A percentile compares a stretch with the other conserved stretches of the same genome.
phyloP scores from a whole-genome alignment of 805 yeast species.

The Metschnikowia continentalis region DNA sequence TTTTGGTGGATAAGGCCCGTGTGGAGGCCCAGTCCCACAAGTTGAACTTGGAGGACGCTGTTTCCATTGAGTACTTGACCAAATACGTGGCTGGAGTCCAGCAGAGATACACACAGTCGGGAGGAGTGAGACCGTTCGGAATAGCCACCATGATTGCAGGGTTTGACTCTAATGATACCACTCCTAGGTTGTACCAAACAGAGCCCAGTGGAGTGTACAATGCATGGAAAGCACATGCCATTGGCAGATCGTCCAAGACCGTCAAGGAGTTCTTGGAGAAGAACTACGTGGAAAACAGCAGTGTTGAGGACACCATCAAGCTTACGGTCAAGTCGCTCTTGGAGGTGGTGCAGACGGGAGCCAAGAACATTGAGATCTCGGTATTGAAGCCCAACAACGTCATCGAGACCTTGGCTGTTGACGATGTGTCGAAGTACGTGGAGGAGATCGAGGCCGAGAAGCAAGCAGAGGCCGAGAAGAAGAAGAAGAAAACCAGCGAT shows the following conservation, averaged over 20 bases:
- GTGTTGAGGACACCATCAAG: conserved; percentile 67
- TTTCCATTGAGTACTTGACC: conserved; percentile 84
- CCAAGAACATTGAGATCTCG: conserved; percentile 90
- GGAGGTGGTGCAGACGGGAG: conserved; percentile 98
- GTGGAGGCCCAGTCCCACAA: conserved; percentile 95
- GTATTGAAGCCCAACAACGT: conserved; percentile 69
- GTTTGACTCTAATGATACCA: conserved; percentile 78
- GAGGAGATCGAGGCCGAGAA: conserved; percentile 84
- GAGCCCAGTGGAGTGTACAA: conserved; percentile 97
- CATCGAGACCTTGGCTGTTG: conserved; percentile 58
- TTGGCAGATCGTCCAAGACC: conserved; percentile 91
- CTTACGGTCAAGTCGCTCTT: conserved; percentile 81
- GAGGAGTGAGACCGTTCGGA: conserved; percentile 98
- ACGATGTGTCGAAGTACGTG: conserved; percentile 70
- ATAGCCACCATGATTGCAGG: conserved; percentile 94
- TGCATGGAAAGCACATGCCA: conserved; percentile 97
- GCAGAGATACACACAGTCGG: conserved; percentile 94
- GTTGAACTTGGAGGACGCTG: conserved; percentile 92
- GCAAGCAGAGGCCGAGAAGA: conserved; percentile 75
- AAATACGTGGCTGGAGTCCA: conserved; percentile 97
- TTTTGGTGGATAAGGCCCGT: conserved; percentile 90
- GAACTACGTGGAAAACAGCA: conserved; percentile 62
- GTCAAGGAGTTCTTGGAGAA: conserved; percentile 94
- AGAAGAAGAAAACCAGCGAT: conserved; percentile 36
- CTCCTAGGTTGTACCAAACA: conserved; percentile 85